Evolutionary conservation across 2,329 filamentous ascomycete species (phyloP), one percentile per base, ranked within the genome.

Genomic region (Ophidiomyces ophidiicola): DNA sequence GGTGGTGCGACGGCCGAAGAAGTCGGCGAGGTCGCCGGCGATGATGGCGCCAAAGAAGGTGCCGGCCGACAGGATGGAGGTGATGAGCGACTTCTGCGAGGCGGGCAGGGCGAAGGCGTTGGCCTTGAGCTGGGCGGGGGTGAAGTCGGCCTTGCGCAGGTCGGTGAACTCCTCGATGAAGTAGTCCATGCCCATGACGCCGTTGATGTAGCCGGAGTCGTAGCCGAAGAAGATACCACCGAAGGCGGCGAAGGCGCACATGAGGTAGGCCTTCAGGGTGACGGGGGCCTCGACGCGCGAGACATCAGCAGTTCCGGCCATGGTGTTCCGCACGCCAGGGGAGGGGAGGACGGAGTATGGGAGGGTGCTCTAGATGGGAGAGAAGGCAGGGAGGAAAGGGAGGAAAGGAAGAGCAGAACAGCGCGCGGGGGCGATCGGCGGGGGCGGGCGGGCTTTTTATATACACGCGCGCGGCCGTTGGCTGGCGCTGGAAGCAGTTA

Each of bases 11-110:
- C 60, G 60, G 42, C 83, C 83, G 42, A 82, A 76, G 59, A 68
- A 72, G 58, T 90, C 83, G 48, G 82, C 74, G 46, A 87, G 57
- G 57, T 85, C 80, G 68, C 82, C 82, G 42, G 80, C 82, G 45
- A 84, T 75, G 48, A 88, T 54, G 41, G 83, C 78, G 57, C 82
- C 78, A 45, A 85, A 80, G 70, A 87, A 88, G 51, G 82, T 85
- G 59, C 76, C 74, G 55, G 70, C 74, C 24, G 82, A 87, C 40
- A 88, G 73, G 50, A 88, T 85, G 14, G 80, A 84, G 54, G 77
- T 77, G 55, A 86, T 78, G 36, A 80, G 64, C 14, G 74, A 78
- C 50, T 72, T 67, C 34, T 66, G 62, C 41, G 55, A 61, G 6
- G 68, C 62, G 3, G 66, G 60, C 15, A 74, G 48, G 14, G 61